phyloP scores from a whole-genome alignment of 768 basidiomycete species.

The Auricularia sp. region DNA sequence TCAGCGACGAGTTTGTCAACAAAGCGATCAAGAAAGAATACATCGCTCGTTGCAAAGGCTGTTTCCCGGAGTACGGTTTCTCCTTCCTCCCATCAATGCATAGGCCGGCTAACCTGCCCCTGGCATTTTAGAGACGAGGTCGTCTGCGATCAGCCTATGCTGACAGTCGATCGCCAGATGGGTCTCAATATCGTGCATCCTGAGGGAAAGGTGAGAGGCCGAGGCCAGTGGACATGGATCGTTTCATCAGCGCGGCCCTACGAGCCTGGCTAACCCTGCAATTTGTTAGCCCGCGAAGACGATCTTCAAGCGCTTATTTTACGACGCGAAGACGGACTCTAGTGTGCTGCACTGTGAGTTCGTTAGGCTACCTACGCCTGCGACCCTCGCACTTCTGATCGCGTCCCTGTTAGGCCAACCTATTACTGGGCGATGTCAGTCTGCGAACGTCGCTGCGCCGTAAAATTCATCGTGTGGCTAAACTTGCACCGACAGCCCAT shows the following conservation, averaged over 20 bases:
- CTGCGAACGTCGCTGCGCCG: neutral
- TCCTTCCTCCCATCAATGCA: neutral
- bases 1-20: slow-evolving; percentile 74
- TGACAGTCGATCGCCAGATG: slow-evolving; percentile 94
- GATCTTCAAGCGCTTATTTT: slow-evolving; percentile 71
- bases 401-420: slow-evolving; percentile 52
- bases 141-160: slow-evolving; percentile 73
- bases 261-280: neutral
- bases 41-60: slow-evolving; percentile 74
- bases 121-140: slow-evolving; percentile 52
- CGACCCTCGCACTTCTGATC: neutral
- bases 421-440: slow-evolving; percentile 84
- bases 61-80: slow-evolving; percentile 71
- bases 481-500: slow-evolving; percentile 51
- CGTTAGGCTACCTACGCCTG: no score
- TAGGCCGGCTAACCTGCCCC: neutral
- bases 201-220: slow-evolving; percentile 67
- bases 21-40: slow-evolving; percentile 87
- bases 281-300: slow-evolving; percentile 68
- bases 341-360: slow-evolving; percentile 74
- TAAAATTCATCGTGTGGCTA: neutral
- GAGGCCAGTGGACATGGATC: neutral
- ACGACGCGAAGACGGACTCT: slow-evolving; percentile 70
- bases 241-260: neutral
- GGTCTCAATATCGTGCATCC: slow-evolving; percentile 94